Conservation (phyloP, 129 eudicot genomes). For the Ambrosia trifida region DNA sequence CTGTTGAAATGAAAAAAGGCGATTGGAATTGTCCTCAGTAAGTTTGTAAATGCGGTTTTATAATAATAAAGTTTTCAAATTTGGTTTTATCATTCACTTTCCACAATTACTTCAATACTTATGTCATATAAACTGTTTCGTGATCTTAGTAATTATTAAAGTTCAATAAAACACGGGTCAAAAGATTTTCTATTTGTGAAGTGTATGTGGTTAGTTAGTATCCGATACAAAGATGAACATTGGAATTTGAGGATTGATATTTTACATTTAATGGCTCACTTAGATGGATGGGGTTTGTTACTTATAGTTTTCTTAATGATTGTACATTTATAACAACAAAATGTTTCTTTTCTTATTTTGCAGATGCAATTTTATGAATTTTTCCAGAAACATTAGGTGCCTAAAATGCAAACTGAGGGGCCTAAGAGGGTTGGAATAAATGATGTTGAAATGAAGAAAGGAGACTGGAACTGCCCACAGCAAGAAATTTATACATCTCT, state of each 20-base stretch:
- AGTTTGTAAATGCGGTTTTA: conserved; percentile 30
- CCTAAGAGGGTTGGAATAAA: conserved; percentile 29
- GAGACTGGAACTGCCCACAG: no score
- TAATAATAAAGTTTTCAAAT: not conserved
- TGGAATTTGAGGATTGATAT: not conserved
- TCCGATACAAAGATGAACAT: conserved; percentile 9
- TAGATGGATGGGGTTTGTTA: not conserved
- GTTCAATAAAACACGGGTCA: not conserved
- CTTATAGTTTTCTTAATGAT: not conserved
- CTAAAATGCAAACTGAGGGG: conserved; percentile 59
- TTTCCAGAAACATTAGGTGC: conserved; percentile 59
- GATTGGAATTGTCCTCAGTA: conserved; percentile 94
- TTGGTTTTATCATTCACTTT: not conserved
- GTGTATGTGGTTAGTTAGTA: not conserved
- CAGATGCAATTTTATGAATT: conserved; percentile 46
- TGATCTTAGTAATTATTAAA: not conserved
- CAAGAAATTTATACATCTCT: not conserved
- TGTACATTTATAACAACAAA: not conserved
- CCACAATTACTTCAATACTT: not conserved
- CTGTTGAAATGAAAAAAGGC: conserved; percentile 58
- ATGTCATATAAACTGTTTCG: no score
- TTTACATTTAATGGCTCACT: not conserved
- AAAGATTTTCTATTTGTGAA: not conserved
- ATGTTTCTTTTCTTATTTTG: conserved; percentile 20
- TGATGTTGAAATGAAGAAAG: no score